Evolutionary conservation across 2,329 filamentous ascomycete species (phyloP).

Genomic region (Epichloe hybrida): DNA sequence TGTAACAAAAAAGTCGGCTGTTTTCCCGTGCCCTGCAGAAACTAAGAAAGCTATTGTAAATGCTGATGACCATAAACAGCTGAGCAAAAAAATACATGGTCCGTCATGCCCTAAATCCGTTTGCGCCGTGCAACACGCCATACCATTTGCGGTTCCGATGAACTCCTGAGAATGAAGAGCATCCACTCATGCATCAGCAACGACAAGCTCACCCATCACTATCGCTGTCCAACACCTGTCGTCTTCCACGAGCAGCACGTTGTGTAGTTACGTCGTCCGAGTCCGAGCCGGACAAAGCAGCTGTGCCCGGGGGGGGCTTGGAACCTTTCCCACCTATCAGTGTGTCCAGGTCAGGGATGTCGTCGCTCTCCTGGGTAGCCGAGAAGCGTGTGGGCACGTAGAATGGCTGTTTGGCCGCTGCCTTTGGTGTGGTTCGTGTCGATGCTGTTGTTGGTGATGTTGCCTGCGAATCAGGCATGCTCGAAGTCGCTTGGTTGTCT

Average conservation of each 20-base stretch:
- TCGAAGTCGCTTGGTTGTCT: slow-evolving; percentile 29
- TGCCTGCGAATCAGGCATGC: slow-evolving; percentile 19
- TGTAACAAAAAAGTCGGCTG: too few species aligned
- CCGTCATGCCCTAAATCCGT: not conserved
- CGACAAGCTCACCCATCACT: slow-evolving; percentile 12
- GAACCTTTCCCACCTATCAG: slow-evolving; percentile 10
- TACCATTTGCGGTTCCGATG: not conserved
- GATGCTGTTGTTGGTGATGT: slow-evolving; percentile 14
- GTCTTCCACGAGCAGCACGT: slow-evolving; percentile 14
- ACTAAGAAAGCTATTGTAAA: not conserved
- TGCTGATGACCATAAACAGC: not conserved
- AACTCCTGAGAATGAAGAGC: too few species aligned
- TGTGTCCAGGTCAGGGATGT: slow-evolving; percentile 22
- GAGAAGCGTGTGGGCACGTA: slow-evolving; percentile 25
- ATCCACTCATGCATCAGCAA: not conserved
- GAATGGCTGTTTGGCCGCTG: slow-evolving; percentile 16
- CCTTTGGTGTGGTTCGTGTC: slow-evolving; percentile 9
- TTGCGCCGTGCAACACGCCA: not conserved
- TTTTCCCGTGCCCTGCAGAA: not conserved
- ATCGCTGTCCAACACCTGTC: slow-evolving; percentile 18
- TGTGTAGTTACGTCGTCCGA: slow-evolving; percentile 9
- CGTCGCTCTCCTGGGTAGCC: slow-evolving; percentile 28
- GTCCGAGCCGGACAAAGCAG: slow-evolving; percentile 8
- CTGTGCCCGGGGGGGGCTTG: not conserved
- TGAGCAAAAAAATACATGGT: not conserved